Evolutionary conservation across 2,329 filamentous ascomycete species (phyloP).

Genomic region (Fusarium udum): DNA sequence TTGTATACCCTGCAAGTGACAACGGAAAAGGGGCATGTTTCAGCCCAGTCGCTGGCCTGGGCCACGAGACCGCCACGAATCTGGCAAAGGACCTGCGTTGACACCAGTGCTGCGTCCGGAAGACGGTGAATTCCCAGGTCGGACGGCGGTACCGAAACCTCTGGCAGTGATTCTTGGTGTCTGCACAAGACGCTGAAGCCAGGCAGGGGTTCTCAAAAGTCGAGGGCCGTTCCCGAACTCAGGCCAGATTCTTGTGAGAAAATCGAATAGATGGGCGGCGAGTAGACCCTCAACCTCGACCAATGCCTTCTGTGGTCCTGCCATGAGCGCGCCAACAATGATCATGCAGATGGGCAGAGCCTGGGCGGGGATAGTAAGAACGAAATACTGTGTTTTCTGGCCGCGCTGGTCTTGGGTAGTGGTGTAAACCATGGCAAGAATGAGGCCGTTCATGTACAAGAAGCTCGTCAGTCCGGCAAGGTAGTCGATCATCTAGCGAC

Average conservation of each 20-base stretch:
- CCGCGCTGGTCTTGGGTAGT: conserved; percentile 86
- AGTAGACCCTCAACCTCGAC: conserved; percentile 80
- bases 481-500: conserved; percentile 47
- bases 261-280: conserved; percentile 90
- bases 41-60: conserved; percentile 69
- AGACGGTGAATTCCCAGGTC: conserved; percentile 46
- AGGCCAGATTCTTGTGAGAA: conserved; percentile 87
- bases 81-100: conserved; percentile 63
- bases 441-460: conserved; percentile 71
- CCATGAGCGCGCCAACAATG: conserved; percentile 74
- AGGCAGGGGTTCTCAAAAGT: conserved; percentile 75
- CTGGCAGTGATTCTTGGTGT: conserved; percentile 43
- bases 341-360: conserved; percentile 85
- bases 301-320: conserved; percentile 63
- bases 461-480: conserved; percentile 45
- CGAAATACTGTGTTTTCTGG: conserved; percentile 78
- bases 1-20: not conserved
- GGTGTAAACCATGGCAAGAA: conserved; percentile 84
- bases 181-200: conserved; percentile 74
- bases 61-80: conserved; percentile 72
- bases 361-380: conserved; percentile 85
- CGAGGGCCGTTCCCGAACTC: conserved; percentile 86
- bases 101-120: conserved; percentile 54
- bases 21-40: not conserved
- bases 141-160: conserved; percentile 65